Evolutionary conservation across 148 eudicot genomes (phyloP).

Genomic region (Fagopyrum tataricum): DNA sequence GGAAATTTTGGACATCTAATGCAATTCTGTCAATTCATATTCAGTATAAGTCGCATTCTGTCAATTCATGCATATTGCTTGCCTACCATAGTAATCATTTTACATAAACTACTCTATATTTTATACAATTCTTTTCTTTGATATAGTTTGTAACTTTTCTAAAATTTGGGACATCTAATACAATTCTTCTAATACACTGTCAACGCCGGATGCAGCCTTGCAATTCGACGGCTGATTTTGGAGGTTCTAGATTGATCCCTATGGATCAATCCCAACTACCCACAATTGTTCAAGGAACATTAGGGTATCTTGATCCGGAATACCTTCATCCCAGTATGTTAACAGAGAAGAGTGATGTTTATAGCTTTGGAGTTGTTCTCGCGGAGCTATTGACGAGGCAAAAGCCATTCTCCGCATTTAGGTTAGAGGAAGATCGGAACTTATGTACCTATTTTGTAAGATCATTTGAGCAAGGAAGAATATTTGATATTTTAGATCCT

Average conservation of each 20-base stretch:
- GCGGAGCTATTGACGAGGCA: slow-evolving; percentile 10
- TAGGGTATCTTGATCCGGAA: slow-evolving; percentile 14
- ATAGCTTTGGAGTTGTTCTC: slow-evolving; percentile 12
- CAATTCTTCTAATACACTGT: too few species aligned
- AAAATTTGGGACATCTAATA: too few species aligned
- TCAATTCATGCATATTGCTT: too few species aligned
- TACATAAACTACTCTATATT: too few species aligned
- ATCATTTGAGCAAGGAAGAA: not conserved
- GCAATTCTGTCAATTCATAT: too few species aligned
- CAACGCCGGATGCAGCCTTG: too few species aligned
- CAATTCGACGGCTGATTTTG: slow-evolving; percentile 14
- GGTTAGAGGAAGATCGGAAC: not conserved
- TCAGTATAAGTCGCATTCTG: too few species aligned
- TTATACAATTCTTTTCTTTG: too few species aligned
- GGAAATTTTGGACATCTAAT: too few species aligned
- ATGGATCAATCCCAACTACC: slow-evolving; percentile 7
- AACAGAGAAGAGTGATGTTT: slow-evolving; percentile 13
- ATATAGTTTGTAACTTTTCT: too few species aligned
- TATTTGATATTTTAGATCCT: not conserved
- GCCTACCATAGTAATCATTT: too few species aligned
- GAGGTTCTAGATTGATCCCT: slow-evolving; percentile 5
- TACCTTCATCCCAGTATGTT: not conserved
- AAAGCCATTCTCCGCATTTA: not conserved
- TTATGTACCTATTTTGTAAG: not conserved
- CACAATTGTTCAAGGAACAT: slow-evolving; percentile 12